Percentiles rank a stretch among this genome's conserved stretches.
phyloP scores from a whole-genome alignment of 2,329 filamentous ascomycete species.

The Epichloe sp. region DNA sequence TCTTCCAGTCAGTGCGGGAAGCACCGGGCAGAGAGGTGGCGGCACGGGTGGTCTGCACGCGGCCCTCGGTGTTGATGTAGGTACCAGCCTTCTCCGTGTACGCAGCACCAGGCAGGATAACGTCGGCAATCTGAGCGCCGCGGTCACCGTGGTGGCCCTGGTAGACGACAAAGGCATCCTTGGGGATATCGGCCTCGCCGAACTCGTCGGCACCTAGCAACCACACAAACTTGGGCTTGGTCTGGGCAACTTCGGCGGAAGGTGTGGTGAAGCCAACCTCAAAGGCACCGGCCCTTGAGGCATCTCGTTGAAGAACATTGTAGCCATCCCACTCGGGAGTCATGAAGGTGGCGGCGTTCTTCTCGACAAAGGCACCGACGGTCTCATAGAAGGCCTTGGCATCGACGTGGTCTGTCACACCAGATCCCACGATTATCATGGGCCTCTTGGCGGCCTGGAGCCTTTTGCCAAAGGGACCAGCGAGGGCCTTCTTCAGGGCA shows the following conservation, averaged over 20 bases:
- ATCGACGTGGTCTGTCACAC: slow-evolving; percentile 79
- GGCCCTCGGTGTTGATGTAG: slow-evolving; percentile 95
- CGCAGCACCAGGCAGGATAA: slow-evolving; percentile 84
- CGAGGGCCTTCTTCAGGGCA: slow-evolving; percentile 72
- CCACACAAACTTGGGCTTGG: slow-evolving; percentile 90
- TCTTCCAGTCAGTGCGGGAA: slow-evolving; percentile 96
- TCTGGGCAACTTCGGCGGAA: slow-evolving; percentile 67
- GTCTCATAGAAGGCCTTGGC: slow-evolving; percentile 89
- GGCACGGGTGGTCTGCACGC: slow-evolving; percentile 84
- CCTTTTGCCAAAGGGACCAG: slow-evolving; percentile 86
- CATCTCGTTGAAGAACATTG: slow-evolving; percentile 88
- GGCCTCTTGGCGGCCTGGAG: slow-evolving; percentile 76
- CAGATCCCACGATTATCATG: slow-evolving; percentile 93
- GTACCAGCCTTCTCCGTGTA: slow-evolving; percentile 96
- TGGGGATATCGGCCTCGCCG: slow-evolving; percentile 72
- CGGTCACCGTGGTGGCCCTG: slow-evolving; percentile 96
- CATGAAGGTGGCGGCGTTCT: slow-evolving; percentile 77
- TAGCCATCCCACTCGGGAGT: slow-evolving; percentile 93
- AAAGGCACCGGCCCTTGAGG: slow-evolving; percentile 84
- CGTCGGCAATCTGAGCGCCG: slow-evolving; percentile 83
- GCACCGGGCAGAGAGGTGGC: slow-evolving; percentile 83
- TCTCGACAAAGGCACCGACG: slow-evolving; percentile 81
- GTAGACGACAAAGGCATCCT: slow-evolving; percentile 93
- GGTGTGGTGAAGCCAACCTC: slow-evolving; percentile 91
- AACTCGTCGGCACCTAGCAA: slow-evolving; percentile 92